A percentile compares a stretch with the other conserved stretches of the same genome.
Conservation (phyloP, 2,329 filamentous ascomycete genomes). For the Phialemoniopsis sp. region DNA sequence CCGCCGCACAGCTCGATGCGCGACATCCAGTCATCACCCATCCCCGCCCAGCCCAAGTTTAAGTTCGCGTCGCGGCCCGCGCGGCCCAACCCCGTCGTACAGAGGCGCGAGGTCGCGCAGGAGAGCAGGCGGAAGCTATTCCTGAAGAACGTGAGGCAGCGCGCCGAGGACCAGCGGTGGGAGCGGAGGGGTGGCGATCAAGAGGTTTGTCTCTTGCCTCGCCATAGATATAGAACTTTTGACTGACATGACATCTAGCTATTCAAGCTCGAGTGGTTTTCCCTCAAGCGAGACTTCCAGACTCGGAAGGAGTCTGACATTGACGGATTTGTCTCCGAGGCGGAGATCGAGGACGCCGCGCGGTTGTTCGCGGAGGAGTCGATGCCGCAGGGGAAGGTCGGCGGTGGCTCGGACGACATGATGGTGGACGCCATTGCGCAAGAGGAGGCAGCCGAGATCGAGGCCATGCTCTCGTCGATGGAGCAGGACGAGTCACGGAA, state of each 20-base stretch:
- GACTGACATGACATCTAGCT: slow-evolving; percentile 17
- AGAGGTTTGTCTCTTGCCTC: slow-evolving; percentile 28
- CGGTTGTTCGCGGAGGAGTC: slow-evolving; percentile 15
- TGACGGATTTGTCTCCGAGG: slow-evolving; percentile 38
- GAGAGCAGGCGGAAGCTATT: slow-evolving; percentile 66
- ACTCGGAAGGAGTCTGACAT: slow-evolving; percentile 32
- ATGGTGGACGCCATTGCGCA: slow-evolving; percentile 48
- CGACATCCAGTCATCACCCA: slow-evolving; percentile 39
- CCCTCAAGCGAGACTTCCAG: slow-evolving; percentile 28
- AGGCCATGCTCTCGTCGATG: slow-evolving; percentile 50
- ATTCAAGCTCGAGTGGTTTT: slow-evolving; percentile 36
- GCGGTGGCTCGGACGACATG: slow-evolving; percentile 33
- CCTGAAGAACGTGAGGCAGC: slow-evolving; percentile 60
- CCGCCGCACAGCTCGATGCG: slow-evolving; percentile 36
- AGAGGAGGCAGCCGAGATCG: slow-evolving; percentile 52
- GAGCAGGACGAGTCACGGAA: slow-evolving; percentile 16
- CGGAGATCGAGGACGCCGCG: slow-evolving; percentile 48
- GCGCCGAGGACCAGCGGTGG: slow-evolving; percentile 56
- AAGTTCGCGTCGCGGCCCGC: slow-evolving; percentile 50
- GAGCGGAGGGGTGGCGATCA: slow-evolving; percentile 60
- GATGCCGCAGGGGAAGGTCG: slow-evolving; percentile 16
- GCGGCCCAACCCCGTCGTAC: slow-evolving; percentile 60
- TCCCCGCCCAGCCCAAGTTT: slow-evolving; percentile 29
- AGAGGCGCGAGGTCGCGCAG: slow-evolving; percentile 56
- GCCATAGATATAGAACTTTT: too few relatives aligned